Conservation (phyloP, 768 basidiomycete species). For the Multifurca ochricompacta region DNA sequence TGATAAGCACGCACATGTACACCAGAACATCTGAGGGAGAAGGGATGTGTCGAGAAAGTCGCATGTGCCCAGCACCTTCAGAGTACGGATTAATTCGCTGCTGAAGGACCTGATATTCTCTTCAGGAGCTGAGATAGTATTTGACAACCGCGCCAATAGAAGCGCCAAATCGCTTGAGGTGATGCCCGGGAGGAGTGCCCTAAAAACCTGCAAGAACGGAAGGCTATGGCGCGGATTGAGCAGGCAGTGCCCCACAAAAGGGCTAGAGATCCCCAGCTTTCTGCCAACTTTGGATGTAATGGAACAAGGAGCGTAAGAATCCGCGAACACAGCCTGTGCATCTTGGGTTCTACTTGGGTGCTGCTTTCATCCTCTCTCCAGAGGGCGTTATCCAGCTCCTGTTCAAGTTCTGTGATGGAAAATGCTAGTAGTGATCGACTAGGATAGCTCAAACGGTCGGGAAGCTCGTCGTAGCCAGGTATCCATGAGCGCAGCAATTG, state of each 20-base stretch:
- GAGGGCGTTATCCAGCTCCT: slow-evolving; percentile 46
- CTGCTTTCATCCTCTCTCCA: slow-evolving; percentile 68
- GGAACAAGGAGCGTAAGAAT: slow-evolving; percentile 63
- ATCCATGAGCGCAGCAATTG: slow-evolving; percentile 78
- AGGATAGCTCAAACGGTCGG: slow-evolving; percentile 46
- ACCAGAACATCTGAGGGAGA: slow-evolving; percentile 85
- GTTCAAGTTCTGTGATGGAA: slow-evolving; percentile 47
- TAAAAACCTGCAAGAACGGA: slow-evolving; percentile 88
- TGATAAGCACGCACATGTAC: slow-evolving; percentile 67
- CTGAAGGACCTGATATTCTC: slow-evolving; percentile 76
- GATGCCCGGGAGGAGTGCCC: slow-evolving; percentile 65
- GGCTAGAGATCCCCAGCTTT: slow-evolving; percentile 74
- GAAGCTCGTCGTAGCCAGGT: slow-evolving; percentile 66
- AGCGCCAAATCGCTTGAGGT: slow-evolving; percentile 67
- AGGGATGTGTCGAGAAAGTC: slow-evolving; percentile 52
- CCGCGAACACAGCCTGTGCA: slow-evolving; percentile 58
- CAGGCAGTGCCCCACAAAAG: slow-evolving; percentile 82
- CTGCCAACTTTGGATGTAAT: slow-evolving; percentile 57
- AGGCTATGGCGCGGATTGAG: slow-evolving; percentile 77
- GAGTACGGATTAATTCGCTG: slow-evolving; percentile 70
- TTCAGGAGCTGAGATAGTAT: slow-evolving; percentile 71
- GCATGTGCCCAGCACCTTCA: slow-evolving; percentile 52
- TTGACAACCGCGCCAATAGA: slow-evolving; percentile 75
- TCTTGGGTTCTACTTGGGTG: slow-evolving; percentile 51
- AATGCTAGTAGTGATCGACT: slow-evolving; percentile 43